Evolutionary conservation across 345 rosid species (phyloP).

Genomic region (Heritiera fomes): DNA sequence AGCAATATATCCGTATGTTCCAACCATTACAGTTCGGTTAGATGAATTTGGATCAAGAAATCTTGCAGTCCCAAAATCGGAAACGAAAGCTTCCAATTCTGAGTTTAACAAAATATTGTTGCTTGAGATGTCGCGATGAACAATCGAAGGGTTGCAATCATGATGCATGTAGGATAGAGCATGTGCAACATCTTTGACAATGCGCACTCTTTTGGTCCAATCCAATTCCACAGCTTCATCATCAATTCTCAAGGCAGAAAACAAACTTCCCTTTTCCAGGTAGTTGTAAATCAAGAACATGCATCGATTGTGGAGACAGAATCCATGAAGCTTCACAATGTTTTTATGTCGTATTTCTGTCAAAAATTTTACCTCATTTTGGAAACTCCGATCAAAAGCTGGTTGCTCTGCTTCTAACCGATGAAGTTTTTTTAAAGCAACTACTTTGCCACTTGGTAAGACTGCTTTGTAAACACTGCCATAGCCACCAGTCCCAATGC

Average conservation of each 20-base stretch:
- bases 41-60: conserved; percentile 19
- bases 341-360: conserved; percentile 5
- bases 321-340: conserved; percentile 24
- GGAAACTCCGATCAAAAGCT: conserved; percentile 9
- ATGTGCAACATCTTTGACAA: conserved; percentile 9
- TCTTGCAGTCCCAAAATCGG: conserved; percentile 28
- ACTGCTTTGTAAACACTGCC: conserved; percentile 21
- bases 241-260: not conserved
- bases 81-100: conserved; percentile 14
- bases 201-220: conserved; percentile 23
- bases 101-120: conserved; percentile 21
- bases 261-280: conserved; percentile 15
- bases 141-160: conserved; percentile 15
- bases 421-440: conserved; percentile 31
- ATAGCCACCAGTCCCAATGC: conserved; percentile 28
- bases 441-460: not conserved
- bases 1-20: conserved; percentile 20
- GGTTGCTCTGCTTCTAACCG: not conserved
- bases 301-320: conserved; percentile 9
- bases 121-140: conserved; percentile 30
- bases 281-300: conserved; percentile 21
- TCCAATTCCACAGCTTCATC: conserved; percentile 3
- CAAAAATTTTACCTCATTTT: conserved; percentile 3
- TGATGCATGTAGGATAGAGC: conserved; percentile 28
- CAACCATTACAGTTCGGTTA: not conserved